Evolutionary conservation across 176 grass and related monocot species (phyloP).

Genomic region (Bolboschoenus planiculmis): DNA sequence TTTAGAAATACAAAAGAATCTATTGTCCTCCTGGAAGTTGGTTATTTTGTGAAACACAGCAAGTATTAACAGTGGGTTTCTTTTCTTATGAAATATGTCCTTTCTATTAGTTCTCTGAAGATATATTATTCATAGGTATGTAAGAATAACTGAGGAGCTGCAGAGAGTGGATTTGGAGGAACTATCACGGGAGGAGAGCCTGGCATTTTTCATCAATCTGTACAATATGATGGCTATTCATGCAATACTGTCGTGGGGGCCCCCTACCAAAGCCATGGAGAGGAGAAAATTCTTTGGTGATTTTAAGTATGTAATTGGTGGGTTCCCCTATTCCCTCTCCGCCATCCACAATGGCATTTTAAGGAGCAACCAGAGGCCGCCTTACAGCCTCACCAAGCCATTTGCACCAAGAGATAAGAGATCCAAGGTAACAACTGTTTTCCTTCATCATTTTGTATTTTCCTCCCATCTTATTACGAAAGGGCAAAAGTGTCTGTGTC

Average conservation of each 20-base stretch:
- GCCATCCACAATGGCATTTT: slow-evolving; percentile 89
- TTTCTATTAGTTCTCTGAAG: background rate
- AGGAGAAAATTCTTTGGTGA: slow-evolving; percentile 83
- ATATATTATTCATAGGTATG: slow-evolving; percentile 40
- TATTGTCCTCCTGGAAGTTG: background rate
- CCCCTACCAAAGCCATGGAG: slow-evolving; percentile 67
- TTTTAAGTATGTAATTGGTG: slow-evolving; percentile 97
- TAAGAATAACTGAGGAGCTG: slow-evolving; percentile 87
- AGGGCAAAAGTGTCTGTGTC: background rate
- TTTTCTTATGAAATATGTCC: background rate
- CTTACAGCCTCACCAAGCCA: slow-evolving; percentile 80
- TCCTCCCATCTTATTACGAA: background rate
- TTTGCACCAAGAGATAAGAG: slow-evolving; percentile 69
- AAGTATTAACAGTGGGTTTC: slow-evolving; percentile 9
- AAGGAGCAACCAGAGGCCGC: slow-evolving; percentile 79
- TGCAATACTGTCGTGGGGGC: slow-evolving; percentile 62
- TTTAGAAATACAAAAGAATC: slow-evolving; percentile 5
- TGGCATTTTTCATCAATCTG: slow-evolving; percentile 94
- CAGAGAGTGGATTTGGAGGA: slow-evolving; percentile 67
- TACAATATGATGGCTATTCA: slow-evolving; percentile 98
- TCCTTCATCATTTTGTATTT: background rate
- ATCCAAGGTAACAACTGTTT: slow-evolving; percentile 48
- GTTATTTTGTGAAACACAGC: background rate
- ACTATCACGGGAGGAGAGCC: slow-evolving; percentile 78
- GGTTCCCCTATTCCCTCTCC: slow-evolving; percentile 80